Base-by-base conservation (phyloP, 2,329 filamentous ascomycete species). In the Talaromyces amestolkiae region DNA sequence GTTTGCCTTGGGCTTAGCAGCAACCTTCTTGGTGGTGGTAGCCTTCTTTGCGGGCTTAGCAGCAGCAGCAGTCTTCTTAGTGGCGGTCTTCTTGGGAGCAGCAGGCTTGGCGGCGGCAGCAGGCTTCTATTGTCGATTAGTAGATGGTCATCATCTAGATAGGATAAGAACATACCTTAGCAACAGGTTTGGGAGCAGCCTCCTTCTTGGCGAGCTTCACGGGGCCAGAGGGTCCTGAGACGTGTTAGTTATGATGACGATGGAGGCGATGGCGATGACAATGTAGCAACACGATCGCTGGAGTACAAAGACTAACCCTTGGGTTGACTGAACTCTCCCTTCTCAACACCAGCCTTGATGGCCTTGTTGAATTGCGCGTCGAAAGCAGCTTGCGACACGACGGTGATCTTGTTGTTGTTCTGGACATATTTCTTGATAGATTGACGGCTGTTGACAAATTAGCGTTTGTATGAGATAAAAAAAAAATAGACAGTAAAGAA, bases 131-230 rank as follows among this genome's bases (percentile, higher is more conserved):
- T 45, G 7, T 17, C 13, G 33, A 27, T 64, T 41, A 64, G 62
- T 13, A 10, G 19, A 22, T 22, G 19, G 8, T 13, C 9, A 24
- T 9, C 9, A 27, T 19, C 43, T 17, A 22, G 43, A 37, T 63
- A 49, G 5, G 19, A 54, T 19, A 6, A 39, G 58, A 63, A 51
- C 60, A 63, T 69, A 73, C 72, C 75, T 78, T 79, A 39, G 75
- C 69, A 66, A 78, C 77, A 63, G 82, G 77, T 78, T 84, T 78
- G 63, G 76, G 63, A 58, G 77, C 73, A 61, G 76, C 65, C 64
- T 86, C 85, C 84, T 92, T 93, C 88, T 94, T 94, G 67, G 90
- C 90, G 67, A 97, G 89, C 89, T 97, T 97, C 80, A 95, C 92
- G 71, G 92, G 91, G 67, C 93, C 93, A 69, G 93, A 97, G 67